phyloP scores from a whole-genome alignment of 2,329 filamentous ascomycete genomes.

The Annulohypoxylon truncatum region DNA sequence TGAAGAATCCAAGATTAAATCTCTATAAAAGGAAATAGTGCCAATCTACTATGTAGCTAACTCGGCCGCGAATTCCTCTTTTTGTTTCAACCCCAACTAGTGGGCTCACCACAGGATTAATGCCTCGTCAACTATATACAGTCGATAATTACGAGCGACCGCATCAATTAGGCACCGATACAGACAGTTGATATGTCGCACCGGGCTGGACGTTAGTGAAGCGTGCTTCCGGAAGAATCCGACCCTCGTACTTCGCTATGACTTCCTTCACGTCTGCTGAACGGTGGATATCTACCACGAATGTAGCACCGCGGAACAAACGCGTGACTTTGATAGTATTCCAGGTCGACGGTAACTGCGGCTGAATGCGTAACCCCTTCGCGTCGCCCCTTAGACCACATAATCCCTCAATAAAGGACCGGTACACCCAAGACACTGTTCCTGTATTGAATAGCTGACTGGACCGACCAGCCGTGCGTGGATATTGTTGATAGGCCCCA shows the following conservation, averaged over 20 bases:
- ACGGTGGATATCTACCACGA: conserved; percentile 59
- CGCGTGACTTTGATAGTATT: conserved; percentile 59
- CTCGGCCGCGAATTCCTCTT: conserved; percentile 14
- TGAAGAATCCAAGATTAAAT: conserved; percentile 1
- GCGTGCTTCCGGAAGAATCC: conserved; percentile 53
- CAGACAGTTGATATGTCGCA: conserved; percentile 58
- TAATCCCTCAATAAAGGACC: conserved; percentile 65
- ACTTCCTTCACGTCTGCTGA: conserved; percentile 54
- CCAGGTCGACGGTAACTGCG: conserved; percentile 65
- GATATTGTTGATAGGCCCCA: conserved; percentile 60
- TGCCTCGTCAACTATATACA: not conserved
- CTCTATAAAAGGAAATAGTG: conserved; percentile 1
- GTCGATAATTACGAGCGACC: not conserved
- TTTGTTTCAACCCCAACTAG: conserved; percentile 11
- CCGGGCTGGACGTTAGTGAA: conserved; percentile 58
- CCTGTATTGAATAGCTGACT: conserved; percentile 70
- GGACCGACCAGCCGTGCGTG: conserved; percentile 65
- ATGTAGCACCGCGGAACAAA: conserved; percentile 62
- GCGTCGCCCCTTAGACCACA: conserved; percentile 64
- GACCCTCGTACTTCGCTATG: conserved; percentile 54
- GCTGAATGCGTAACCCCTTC: conserved; percentile 59
- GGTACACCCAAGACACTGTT: conserved; percentile 67
- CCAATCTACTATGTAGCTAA: conserved; percentile 24
- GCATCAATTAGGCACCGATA: conserved; percentile 46
- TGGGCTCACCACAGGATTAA: not conserved